Base-by-base conservation (phyloP, 2,329 filamentous ascomycete genomes). In the Thielaviopsis ethacetica region DNA sequence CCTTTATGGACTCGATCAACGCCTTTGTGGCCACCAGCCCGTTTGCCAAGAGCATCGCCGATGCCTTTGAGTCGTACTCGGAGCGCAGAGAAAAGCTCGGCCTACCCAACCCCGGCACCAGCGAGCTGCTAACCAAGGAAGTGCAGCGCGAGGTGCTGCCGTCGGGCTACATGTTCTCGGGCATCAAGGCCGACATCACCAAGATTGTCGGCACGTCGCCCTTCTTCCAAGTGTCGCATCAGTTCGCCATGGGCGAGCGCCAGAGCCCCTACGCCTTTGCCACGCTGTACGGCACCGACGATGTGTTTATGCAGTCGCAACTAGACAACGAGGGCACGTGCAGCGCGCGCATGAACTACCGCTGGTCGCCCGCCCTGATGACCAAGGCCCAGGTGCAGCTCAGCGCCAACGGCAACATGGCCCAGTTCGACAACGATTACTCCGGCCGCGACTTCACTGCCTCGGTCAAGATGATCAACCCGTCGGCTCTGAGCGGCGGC, bases 221-320 rank as follows among this genome's bases (percentile, higher is more conserved):
- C 61, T 77, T 97, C 65, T 98, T 98, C 79, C 91, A 97, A 75
- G 87, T 96, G 66, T 96, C 91, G 64, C 93, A 98, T 76, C 88
- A 93, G 66, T 93, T 98, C 72, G 86, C 91, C 59, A 88, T 96
- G 82, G 91, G 93, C 66, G 89, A 95, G 73, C 84, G 86, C 65
- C 78, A 95, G 71, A 91, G 91, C 70, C 93, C 93, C 44, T 98
- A 98, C 74, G 89, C 88, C 59, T 95, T 97, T 74, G 88, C 90
- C 65, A 88, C 88, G 64, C 82, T 98, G 68, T 96, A 93, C 71
- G 93, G 93, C 66, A 95, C 88, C 65, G 86, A 86, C 73, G 91
- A 89, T 91, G 80, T 95, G 61, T 96, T 98, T 72, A 83, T 93
- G 73, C 93, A 98, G 81, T 93, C 87, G 65, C 95, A 89, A 70